Evolutionary conservation across 371 early-diverging fungal genomes (phyloP), one percentile per base, ranked within the genome.

Genomic region (Lichtheimia corymbifera): DNA sequence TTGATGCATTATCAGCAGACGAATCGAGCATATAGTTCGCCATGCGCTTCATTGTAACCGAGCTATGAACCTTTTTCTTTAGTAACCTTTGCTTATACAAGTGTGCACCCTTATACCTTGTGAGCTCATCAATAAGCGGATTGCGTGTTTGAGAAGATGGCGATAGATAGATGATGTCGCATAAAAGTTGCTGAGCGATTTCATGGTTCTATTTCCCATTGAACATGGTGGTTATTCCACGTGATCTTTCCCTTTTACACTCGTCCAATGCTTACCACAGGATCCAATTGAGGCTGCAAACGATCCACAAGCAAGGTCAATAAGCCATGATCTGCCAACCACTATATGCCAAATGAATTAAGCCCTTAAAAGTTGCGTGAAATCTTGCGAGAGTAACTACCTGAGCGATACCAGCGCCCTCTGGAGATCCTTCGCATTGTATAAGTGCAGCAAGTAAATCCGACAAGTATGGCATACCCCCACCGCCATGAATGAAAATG

Each of bases 321-420:
- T 17, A 67, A 55, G 2, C 57, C 63, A 45, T 67, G 62, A 52
- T 62, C 59, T n/a, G 47, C 55, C n/a, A 67, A 43, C 67, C 67
- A 67, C 63, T 66, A 43, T 14, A 50, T 24, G 3, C 11, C 27
- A 35, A 43, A 17, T 22, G 6, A n/a, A 9, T 7, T 30, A 25
- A 22, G 25, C 15, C 1, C 18, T 3, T 13, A 0, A 4, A 12
- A 42, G 22, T 12, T 50, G 5, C 14, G 6, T 9, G 7, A 27
- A 17, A 35, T 20, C 9, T 22, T 55, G 1, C 28, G 15, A 14
- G 53, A 52, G 6, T 28, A 11, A 30, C 53, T 63, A 63, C 68
- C 52, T 60, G 52, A 9, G 53, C 51, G 28, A 68, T 62, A 1
- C 68, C 62, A 4, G 53, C 43, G 7, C 64, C 51, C 28, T 68